Evolutionary conservation across 2,329 filamentous ascomycete species (phyloP).

Genomic region (Stachybotrys chlorohalonatus): DNA sequence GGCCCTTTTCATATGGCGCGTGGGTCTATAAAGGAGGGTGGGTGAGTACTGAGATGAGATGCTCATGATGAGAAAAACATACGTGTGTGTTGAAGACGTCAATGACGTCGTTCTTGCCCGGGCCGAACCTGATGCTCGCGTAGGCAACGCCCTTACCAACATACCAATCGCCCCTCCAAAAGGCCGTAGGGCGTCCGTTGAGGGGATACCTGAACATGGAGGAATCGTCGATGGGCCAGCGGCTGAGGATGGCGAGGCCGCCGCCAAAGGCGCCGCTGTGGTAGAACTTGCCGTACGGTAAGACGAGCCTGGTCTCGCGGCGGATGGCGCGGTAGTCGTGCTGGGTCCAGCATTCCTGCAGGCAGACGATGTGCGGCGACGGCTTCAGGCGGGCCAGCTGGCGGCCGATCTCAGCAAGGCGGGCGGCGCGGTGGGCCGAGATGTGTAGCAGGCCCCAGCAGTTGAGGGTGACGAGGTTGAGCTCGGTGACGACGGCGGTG

Average conservation of each 20-base stretch:
- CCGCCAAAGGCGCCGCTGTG: conserved; percentile 80
- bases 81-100: conserved; percentile 93
- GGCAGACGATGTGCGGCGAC: conserved; percentile 73
- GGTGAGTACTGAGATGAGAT: background rate
- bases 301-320: conserved; percentile 58
- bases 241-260: conserved; percentile 79
- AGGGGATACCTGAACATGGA: conserved; percentile 82
- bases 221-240: conserved; percentile 88
- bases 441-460: conserved; percentile 95
- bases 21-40: conserved; percentile 44
- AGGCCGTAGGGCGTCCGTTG: conserved; percentile 86
- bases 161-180: conserved; percentile 92
- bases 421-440: conserved; percentile 66
- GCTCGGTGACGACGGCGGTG: conserved; percentile 37
- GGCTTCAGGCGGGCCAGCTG: conserved; percentile 62
- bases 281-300: conserved; percentile 93
- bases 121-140: conserved; percentile 67
- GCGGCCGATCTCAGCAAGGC: conserved; percentile 74
- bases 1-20: conserved; percentile 74
- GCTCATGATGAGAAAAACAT: conserved; percentile 15
- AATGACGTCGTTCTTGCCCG: conserved; percentile 54
- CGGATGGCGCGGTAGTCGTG: conserved; percentile 75
- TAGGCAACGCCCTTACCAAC: conserved; percentile 90
- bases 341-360: conserved; percentile 92
- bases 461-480: conserved; percentile 83